Conservation (phyloP, 78 protist species). For the Kipferlia bialata region DNA sequence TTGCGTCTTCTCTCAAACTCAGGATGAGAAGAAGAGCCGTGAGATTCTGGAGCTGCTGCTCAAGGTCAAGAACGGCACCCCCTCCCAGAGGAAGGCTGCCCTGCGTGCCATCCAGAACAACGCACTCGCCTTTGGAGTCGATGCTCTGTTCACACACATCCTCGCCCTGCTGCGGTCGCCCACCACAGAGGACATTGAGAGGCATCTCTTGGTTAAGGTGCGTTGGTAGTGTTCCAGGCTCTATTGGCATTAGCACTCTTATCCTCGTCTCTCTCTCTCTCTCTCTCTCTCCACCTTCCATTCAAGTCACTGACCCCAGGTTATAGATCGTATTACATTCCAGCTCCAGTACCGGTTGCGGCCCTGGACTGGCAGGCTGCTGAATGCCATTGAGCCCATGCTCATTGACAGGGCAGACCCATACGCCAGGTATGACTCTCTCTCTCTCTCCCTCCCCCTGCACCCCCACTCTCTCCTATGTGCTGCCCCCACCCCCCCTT, state of each 20-base stretch:
- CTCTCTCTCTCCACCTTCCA: too few relatives aligned
- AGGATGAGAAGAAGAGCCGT: too few relatives aligned
- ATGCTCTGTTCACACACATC: slow-evolving; percentile 80
- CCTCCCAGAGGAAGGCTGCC: slow-evolving; percentile 86
- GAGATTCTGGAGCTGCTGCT: too few relatives aligned
- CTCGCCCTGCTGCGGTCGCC: slow-evolving; percentile 82
- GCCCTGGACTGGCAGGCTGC: slow-evolving; percentile 81
- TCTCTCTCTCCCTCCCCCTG: too few relatives aligned
- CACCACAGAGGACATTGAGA: slow-evolving; percentile 89
- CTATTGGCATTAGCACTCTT: background rate
- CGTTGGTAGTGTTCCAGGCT: too few relatives aligned
- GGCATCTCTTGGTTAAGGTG: slow-evolving; percentile 91
- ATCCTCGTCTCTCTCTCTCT: too few relatives aligned
- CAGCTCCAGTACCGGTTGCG: slow-evolving; percentile 87
- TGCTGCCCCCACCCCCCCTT: too few relatives aligned
- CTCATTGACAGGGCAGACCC: slow-evolving; percentile 90
- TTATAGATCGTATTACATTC: slow-evolving; percentile 83
- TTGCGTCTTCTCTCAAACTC: too few relatives aligned
- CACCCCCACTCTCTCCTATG: too few relatives aligned
- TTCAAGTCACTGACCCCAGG: background rate
- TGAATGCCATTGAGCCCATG: slow-evolving; percentile 89
- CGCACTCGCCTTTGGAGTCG: slow-evolving; percentile 89
- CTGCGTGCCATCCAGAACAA: slow-evolving; percentile 78
- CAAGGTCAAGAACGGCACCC: slow-evolving; percentile 88
- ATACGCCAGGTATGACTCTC: too few relatives aligned